These are phyloP conservation scores for Zymoseptoria ardabiliae DNA, from an alignment of 2,329 filamentous ascomycete genomes.

Conservation along the genomic window DNA sequence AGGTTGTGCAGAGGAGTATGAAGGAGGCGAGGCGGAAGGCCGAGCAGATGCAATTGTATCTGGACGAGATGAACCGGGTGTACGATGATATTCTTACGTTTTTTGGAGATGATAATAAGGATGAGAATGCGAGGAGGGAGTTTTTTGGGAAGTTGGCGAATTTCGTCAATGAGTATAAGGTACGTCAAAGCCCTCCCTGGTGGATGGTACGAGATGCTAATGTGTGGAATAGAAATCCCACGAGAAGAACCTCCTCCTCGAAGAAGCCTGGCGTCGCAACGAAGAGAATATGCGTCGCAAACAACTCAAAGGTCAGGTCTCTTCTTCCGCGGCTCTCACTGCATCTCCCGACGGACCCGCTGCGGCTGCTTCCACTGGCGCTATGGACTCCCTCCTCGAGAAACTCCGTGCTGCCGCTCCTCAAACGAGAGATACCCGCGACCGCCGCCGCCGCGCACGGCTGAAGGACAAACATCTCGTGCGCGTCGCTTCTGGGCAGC, in stretches of 20 bases:
- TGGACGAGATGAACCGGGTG: constrained; percentile 84
- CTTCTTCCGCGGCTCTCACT: constrained; percentile 33
- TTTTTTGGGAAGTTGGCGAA: constrained; percentile 91
- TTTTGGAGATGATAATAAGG: constrained; percentile 86
- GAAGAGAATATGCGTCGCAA: constrained; percentile 92
- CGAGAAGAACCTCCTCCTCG: constrained; percentile 79
- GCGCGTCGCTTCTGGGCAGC: constrained; percentile 79
- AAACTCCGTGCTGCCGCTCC: constrained; percentile 90
- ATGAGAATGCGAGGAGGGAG: constrained; percentile 87
- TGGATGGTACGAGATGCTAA: constrained; percentile 6
- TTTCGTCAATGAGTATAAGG: constrained; percentile 89
- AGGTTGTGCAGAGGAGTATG: constrained; percentile 88
- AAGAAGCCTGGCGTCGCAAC: constrained; percentile 77
- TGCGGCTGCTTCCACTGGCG: constrained; percentile 64
- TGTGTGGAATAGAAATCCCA: constrained; percentile 58
- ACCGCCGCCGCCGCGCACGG: constrained; percentile 75
- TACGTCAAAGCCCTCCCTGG: constrained; percentile 20
- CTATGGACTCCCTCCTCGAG: constrained; percentile 93
- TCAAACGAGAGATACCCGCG: constrained; percentile 79
- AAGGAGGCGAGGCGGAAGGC: constrained; percentile 94
- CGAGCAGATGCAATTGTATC: constrained; percentile 86
- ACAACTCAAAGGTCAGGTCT: constrained; percentile 57
- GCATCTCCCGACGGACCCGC: constrained; percentile 35
- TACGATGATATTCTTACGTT: constrained; percentile 96
- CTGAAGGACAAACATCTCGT: constrained; percentile 88